Base-by-base conservation (phyloP, 768 basidiomycete genomes). In the Mrakia blollopis region DNA sequence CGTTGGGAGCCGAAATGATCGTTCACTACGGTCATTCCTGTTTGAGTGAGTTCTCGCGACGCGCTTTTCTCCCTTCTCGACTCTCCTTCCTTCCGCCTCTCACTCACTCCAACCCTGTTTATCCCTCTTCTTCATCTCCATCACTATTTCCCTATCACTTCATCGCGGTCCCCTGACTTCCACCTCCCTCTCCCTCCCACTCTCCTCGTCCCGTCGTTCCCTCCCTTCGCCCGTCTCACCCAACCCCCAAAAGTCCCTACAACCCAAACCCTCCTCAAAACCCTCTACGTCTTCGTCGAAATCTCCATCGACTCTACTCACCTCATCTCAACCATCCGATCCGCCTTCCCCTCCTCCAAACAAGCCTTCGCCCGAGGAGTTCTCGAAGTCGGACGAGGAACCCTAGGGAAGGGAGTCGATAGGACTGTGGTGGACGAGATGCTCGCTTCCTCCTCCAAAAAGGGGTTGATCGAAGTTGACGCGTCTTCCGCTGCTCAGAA, bases 11-110 rank as follows among this genome's bases (percentile, higher is more conserved):
- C 81, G 97, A 99, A 84, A 94, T 98, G 93, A 88, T 99, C 41
- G 88, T 99, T 0, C 97, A 99, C 82, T 99, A 99, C 83, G 97
- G 97, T 0, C 97, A 98, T 84, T 94, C 92, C 78, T 99, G 97
- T 85, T 88, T 99, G 68, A 93, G 95, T 97, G 78, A 78, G 89
- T 79, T n/a, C 63, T 30, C 32, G n/a, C n/a, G n/a, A n/a, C n/a
- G n/a, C n/a, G n/a, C 7, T 52, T 57, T 11, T 62, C 65, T n/a
- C 37, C 10, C 25, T 50, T 50, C 76, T 83, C 39, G 54, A 41
- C 28, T 14, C 4, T n/a, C 11, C 7, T 37, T 30, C 73, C 52
- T 25, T 44, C 37, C 30, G n/a, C n/a, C 52, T 11, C 67, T 75
- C 60, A 76, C 65, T 25, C 41, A 30, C 41, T 28, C 68, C 37